Evolutionary conservation across 2,329 filamentous ascomycete genomes (phyloP).

Genomic region (Pseudomassariella vexata): DNA sequence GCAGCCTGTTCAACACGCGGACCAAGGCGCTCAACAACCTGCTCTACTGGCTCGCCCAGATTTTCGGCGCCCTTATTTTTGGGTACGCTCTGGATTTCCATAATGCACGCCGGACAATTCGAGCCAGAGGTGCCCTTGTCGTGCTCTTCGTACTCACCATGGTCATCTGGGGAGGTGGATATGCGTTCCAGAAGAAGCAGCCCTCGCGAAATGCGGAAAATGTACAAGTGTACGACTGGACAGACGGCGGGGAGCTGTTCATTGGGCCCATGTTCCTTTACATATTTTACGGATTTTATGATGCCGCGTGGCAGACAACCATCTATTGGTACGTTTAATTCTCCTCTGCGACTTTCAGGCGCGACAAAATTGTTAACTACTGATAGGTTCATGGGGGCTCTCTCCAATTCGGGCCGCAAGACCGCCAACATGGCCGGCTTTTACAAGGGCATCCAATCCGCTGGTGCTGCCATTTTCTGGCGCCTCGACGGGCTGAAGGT

Average conservation of each 20-base stretch:
- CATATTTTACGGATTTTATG: conserved; percentile 41
- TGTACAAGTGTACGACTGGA: conserved; percentile 46
- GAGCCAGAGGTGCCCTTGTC: conserved; percentile 55
- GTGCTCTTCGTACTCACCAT: conserved; percentile 61
- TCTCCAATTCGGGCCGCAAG: conserved; percentile 89
- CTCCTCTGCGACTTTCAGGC: conserved; percentile 44
- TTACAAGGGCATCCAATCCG: conserved; percentile 85
- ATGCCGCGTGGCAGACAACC: conserved; percentile 83
- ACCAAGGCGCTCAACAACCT: conserved; percentile 66
- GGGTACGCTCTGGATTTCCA: conserved; percentile 59
- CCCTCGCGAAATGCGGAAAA: conserved; percentile 31
- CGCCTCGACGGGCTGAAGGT: conserved; percentile 58
- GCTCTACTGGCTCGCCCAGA: conserved; percentile 68
- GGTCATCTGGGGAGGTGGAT: conserved; percentile 67
- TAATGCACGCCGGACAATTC: conserved; percentile 49
- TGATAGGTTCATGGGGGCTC: conserved; percentile 92
- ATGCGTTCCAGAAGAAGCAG: conserved; percentile 60
- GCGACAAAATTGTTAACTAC: conserved; percentile 84
- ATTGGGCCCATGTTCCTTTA: conserved; percentile 70
- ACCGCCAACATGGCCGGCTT: conserved; percentile 87
- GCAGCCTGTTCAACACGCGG: conserved; percentile 63
- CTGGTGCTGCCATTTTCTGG: conserved; percentile 72
- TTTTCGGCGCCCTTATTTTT: conserved; percentile 62
- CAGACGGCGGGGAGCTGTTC: conserved; percentile 42
- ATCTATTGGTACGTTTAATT: conserved; percentile 84